Evolutionary conservation across 2,329 filamentous ascomycete species (phyloP).

Genomic region (Raffaelea albimanens): DNA sequence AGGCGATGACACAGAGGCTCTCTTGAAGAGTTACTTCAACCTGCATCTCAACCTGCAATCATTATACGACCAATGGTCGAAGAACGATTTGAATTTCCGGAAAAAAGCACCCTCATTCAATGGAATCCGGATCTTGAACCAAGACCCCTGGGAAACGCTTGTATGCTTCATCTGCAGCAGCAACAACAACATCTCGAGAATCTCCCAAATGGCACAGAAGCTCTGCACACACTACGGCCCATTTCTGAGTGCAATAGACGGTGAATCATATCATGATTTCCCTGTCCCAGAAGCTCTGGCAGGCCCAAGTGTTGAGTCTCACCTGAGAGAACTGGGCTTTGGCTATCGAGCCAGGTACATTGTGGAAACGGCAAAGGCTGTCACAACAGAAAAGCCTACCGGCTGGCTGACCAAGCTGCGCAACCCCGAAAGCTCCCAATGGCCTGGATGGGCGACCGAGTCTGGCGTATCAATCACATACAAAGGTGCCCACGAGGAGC

Average conservation of each 20-base stretch:
- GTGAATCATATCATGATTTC: conserved; percentile 32
- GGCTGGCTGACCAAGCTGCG: conserved; percentile 71
- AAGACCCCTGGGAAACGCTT: conserved; percentile 93
- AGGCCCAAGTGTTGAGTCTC: conserved; percentile 64
- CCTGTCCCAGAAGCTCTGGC: conserved; percentile 44
- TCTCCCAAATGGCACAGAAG: conserved; percentile 94
- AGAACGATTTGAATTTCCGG: conserved; percentile 77
- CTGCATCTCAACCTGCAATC: conserved; percentile 64
- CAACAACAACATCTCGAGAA: conserved; percentile 95
- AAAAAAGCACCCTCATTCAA: conserved; percentile 79
- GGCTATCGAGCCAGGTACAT: conserved; percentile 94
- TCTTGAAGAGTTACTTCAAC: conserved; percentile 82
- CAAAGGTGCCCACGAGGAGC: conserved; percentile 66
- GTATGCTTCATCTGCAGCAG: conserved; percentile 96
- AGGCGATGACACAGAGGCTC: conserved; percentile 59
- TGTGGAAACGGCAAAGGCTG: conserved; percentile 68
- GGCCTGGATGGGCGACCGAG: conserved; percentile 17
- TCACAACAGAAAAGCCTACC: conserved; percentile 55
- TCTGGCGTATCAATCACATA: conserved; percentile 32
- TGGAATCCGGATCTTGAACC: conserved; percentile 83
- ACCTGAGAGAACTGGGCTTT: conserved; percentile 76
- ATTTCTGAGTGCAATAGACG: conserved; percentile 60
- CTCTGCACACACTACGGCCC: conserved; percentile 79
- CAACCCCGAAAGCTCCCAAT: conserved; percentile 63
- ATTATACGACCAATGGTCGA: conserved; percentile 82